Evolutionary conservation across 2,329 filamentous ascomycete genomes (phyloP).

Genomic region (Fusarium sp.): DNA sequence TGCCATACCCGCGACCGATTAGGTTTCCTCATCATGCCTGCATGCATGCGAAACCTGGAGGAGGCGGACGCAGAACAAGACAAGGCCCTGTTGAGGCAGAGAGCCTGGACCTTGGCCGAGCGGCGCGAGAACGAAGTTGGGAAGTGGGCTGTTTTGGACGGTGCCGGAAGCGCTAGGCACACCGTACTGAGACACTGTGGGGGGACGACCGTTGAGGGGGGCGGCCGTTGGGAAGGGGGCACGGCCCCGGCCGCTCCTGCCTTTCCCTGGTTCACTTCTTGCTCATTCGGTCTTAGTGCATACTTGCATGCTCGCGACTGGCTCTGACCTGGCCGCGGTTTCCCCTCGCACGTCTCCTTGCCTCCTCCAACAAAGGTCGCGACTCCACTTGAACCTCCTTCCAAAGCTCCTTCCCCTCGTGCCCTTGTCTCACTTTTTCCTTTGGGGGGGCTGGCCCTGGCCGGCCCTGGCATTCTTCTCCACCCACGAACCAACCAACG

Average conservation of each 20-base stretch:
- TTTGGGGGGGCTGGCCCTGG: constrained; percentile 25
- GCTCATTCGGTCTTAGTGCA: constrained; percentile 33
- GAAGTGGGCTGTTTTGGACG: constrained; percentile 28
- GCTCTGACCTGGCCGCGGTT: constrained; percentile 16
- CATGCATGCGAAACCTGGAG: constrained; percentile 45
- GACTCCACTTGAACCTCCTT: constrained; percentile 12
- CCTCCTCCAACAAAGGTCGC: constrained; percentile 21
- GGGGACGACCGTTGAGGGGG: constrained; percentile 42
- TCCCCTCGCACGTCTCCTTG: constrained; percentile 32
- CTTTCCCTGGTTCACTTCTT: constrained; percentile 39
- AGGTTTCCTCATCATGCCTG: constrained; percentile 41
- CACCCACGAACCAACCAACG: constrained; percentile 43
- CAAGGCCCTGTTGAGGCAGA: constrained; percentile 14
- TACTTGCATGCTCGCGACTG: constrained; percentile 23
- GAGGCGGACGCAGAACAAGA: constrained; percentile 27
- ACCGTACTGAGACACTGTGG: constrained; percentile 39
- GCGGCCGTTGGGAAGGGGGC: constrained; percentile 46
- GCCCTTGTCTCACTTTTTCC: constrained; percentile 38
- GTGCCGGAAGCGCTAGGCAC: constrained; percentile 12
- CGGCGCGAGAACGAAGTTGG: constrained; percentile 21
- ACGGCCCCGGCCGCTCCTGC: constrained; percentile 44
- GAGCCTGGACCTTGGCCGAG: constrained; percentile 33
- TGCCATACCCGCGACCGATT: constrained; percentile 42
- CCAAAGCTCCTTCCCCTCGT: constrained; percentile 31
- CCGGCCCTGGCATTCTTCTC: constrained; percentile 34